Conservation (phyloP, 345 rosid genomes). For the Linum tenue region DNA sequence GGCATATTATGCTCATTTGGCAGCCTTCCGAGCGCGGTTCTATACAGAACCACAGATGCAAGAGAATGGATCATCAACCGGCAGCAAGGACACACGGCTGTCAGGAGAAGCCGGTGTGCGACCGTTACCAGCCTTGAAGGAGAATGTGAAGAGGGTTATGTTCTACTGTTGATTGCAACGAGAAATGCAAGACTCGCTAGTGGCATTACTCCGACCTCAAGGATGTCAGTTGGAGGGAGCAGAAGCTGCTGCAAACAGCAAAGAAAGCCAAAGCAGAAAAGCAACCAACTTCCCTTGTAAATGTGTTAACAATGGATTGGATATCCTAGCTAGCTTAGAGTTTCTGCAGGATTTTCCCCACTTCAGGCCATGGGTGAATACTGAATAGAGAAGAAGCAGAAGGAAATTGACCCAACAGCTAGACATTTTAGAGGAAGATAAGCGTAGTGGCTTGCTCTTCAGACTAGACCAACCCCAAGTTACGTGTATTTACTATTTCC, state of each 20-base stretch:
- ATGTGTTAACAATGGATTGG: constrained; percentile 7
- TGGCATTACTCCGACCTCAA: too few relatives aligned
- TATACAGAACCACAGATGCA: constrained; percentile 89
- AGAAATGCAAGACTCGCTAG: background rate
- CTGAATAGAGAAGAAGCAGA: too few relatives aligned
- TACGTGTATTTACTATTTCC: too few relatives aligned
- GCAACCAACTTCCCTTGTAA: constrained; percentile 15
- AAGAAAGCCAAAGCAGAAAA: too few relatives aligned
- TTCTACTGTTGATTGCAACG: constrained; percentile 54
- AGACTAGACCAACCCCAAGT: too few relatives aligned
- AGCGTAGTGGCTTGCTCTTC: too few relatives aligned
- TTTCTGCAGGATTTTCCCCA: too few relatives aligned
- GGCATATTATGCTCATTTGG: constrained; percentile 93
- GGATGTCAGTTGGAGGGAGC: constrained; percentile 3
- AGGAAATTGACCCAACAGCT: too few relatives aligned
- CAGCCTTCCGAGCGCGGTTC: constrained; percentile 94
- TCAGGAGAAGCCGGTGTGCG: constrained; percentile 54
- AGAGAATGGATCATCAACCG: constrained; percentile 53
- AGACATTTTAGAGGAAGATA: too few relatives aligned
- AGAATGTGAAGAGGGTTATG: constrained; percentile 96
- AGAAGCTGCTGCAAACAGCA: background rate
- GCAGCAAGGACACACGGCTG: constrained; percentile 30
- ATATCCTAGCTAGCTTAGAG: too few relatives aligned
- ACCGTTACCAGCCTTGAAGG: constrained; percentile 92
- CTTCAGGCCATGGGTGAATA: too few relatives aligned